Conservation (phyloP, 139 green algal genomes). For the Tetradesmus lagerheimii region DNA sequence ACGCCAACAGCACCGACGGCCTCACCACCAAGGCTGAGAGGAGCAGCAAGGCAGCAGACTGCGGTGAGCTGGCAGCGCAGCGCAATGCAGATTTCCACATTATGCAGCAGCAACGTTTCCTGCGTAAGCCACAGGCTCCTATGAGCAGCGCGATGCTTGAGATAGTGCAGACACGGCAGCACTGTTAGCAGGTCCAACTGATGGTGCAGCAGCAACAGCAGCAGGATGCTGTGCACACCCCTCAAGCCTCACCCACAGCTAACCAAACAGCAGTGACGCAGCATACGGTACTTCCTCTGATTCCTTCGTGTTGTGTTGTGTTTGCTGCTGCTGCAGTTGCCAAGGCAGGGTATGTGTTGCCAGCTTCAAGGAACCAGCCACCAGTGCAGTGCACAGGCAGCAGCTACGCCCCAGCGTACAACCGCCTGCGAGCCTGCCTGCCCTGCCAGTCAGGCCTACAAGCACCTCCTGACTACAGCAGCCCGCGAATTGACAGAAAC, state of each 20-base stretch:
- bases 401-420: conserved; percentile 11
- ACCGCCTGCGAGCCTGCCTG: background rate
- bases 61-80: background rate
- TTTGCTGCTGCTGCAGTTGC: conserved; percentile 23
- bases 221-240: no score
- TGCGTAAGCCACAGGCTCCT: no score
- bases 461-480: background rate
- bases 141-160: no score
- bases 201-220: no score
- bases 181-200: no score
- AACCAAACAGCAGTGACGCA: no score
- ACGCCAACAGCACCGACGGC: background rate
- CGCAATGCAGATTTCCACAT: no score
- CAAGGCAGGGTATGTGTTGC: background rate
- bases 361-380: background rate
- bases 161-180: no score
- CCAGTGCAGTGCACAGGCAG: background rate
- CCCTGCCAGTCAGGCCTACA: conserved; percentile 7
- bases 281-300: no score
- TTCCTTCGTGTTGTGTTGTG: no score
- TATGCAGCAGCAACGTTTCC: no score
- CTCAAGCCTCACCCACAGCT: no score
- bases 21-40: background rate
- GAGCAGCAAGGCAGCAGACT: background rate
- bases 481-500: background rate